Evolutionary conservation across 73 alveolate genomes (phyloP), one percentile per base, ranked within the genome.

Genomic region (Strombidium stylifer): DNA sequence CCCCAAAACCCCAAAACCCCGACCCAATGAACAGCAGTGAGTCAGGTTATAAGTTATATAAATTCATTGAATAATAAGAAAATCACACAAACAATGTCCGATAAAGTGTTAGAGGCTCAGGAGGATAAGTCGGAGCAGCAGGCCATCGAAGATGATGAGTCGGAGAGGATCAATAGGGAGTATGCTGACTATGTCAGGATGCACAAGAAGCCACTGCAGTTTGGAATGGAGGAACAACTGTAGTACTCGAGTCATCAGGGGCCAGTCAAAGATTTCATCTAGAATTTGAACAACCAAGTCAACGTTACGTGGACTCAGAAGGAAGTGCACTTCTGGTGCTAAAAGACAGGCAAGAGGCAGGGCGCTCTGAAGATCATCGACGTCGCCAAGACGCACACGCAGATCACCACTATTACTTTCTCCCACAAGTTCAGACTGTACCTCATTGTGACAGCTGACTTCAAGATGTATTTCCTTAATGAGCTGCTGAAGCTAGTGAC

Each of bases 371-470:
- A 44, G 21, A 11, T 64, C 27, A 36, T 54, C 3, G 78, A 64
- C 4, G 35, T 19, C 21, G 1, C 45, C 23, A 64, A 64, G 25
- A 14, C 64, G n/a, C 78, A 64, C 55, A 3, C 65, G 11, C 11
- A 23, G 3, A 44, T 64, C 5, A 44, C 78, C 1, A 18, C 65
- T 1, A 24, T 64, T 3, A 59, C 66, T 30, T 64, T 37, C 40
- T 64, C 78, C 6, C 78, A 64, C n/a, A 64, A 46, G 20, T 64
- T 45, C 31, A 64, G 78, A 28, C 21, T 64, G 11, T 64, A 46
- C 48, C 37, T 64, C 31, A 35, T 64, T 14, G 78, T 64, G 45
- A 64, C 78, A 2, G 52, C 31, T 2, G 78, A 64, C 26, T 64
- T 64, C 42, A 64, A 64, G 27, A 45, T 64, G 66, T 3, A 44